Conservation (phyloP, 1,284 basidiomycete species). For the Sanghuangporus baumii region DNA sequence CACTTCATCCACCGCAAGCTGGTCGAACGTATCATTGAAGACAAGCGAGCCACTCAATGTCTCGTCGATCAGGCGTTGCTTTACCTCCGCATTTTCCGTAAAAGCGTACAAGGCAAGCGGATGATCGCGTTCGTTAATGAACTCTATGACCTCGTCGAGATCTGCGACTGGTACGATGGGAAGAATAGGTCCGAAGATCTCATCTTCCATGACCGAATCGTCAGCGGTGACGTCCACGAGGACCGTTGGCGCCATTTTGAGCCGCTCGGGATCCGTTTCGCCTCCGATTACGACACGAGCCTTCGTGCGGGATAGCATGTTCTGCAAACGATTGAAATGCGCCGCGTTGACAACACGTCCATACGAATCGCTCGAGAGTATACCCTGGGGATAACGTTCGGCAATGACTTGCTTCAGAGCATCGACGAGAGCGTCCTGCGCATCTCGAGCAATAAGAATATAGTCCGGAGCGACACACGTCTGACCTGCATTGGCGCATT, state of each 20-base stretch:
- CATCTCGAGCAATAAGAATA: slow-evolving; percentile 35
- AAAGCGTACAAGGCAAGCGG: slow-evolving; percentile 40
- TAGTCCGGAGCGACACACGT: slow-evolving; percentile 49
- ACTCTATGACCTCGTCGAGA: slow-evolving; percentile 33
- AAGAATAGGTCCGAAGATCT: slow-evolving; percentile 46
- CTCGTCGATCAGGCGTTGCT: slow-evolving; percentile 27
- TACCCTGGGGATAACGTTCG: slow-evolving; percentile 27
- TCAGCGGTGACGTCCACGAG: slow-evolving; percentile 32
- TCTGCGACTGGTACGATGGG: slow-evolving; percentile 41
- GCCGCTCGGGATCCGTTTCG: slow-evolving; percentile 29
- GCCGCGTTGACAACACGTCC: slow-evolving; percentile 34
- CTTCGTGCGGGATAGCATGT: slow-evolving; percentile 34
- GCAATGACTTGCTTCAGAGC: slow-evolving; percentile 31
- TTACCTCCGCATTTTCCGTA: slow-evolving; percentile 27
- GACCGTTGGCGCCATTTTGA: slow-evolving; percentile 28
- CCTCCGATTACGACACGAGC: slow-evolving; percentile 42
- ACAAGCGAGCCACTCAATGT: slow-evolving; percentile 26
- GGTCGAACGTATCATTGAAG: slow-evolving; percentile 28
- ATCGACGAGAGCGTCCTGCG: slow-evolving; percentile 35
- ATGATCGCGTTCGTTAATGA: slow-evolving; percentile 29
- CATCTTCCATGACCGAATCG: slow-evolving; percentile 39
- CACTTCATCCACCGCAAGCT: slow-evolving; percentile 24
- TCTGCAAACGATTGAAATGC: slow-evolving; percentile 36
- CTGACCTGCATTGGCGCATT: slow-evolving; percentile 38
- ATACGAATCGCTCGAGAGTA: slow-evolving; percentile 27